A percentile compares a stretch with the other conserved stretches of the same genome.
Evolutionary conservation across 495 filamentous ascomycete genomes (phyloP).

Genomic region (Durotheca rogersii): DNA sequence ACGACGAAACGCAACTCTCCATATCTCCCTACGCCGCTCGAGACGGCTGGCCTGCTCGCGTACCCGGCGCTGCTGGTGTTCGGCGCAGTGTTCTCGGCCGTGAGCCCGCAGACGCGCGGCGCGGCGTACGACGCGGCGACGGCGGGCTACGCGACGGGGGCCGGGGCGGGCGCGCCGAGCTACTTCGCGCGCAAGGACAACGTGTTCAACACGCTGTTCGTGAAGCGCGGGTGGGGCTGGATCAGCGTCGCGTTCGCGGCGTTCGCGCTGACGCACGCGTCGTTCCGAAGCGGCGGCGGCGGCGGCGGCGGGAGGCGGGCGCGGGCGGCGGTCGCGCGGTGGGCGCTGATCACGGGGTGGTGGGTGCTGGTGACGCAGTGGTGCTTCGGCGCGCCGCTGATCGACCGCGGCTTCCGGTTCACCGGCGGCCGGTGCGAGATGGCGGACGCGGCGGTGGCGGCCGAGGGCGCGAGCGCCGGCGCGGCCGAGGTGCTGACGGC

Average conservation of each 20-base stretch:
- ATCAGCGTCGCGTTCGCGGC: slow-evolving; percentile 66
- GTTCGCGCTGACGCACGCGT: slow-evolving; percentile 62
- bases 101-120: slow-evolving; percentile 67
- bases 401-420: slow-evolving; percentile 78
- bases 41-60: slow-evolving; percentile 59
- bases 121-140: slow-evolving; percentile 54
- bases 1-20: slow-evolving; percentile 42
- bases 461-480: slow-evolving; percentile 32
- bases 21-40: slow-evolving; percentile 61
- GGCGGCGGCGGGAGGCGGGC: slow-evolving; percentile 29
- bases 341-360: slow-evolving; percentile 66
- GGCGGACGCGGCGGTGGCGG: slow-evolving; percentile 32
- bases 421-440: slow-evolving; percentile 80
- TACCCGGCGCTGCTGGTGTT: slow-evolving; percentile 77
- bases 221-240: slow-evolving; percentile 96
- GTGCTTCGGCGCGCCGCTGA: slow-evolving; percentile 89
- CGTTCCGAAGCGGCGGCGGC: slow-evolving; percentile 36
- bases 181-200: slow-evolving; percentile 95
- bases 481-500: slow-evolving; percentile 62
- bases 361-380: slow-evolving; percentile 89
- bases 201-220: slow-evolving; percentile 85
- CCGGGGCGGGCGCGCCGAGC: slow-evolving; percentile 60
- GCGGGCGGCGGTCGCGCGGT: slow-evolving; percentile 59
- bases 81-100: slow-evolving; percentile 74
- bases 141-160: slow-evolving; percentile 43